Percentiles rank a stretch among this genome's conserved stretches.
Conservation (phyloP, 805 yeast genomes). For the Yamadazyma laniorum region DNA sequence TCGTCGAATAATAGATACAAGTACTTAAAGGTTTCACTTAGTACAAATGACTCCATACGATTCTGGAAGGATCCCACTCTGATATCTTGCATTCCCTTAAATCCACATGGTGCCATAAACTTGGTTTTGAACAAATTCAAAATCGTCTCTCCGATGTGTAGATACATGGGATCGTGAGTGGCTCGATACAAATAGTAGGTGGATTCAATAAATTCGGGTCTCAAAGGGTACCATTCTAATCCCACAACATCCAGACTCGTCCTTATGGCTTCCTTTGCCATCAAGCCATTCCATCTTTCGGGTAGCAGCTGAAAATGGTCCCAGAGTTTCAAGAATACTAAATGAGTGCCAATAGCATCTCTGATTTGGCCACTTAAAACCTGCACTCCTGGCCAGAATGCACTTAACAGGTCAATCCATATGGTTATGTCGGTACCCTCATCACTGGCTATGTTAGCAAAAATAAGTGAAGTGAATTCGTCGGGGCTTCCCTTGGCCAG, state of each 20-base stretch:
- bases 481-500: conserved; percentile 34
- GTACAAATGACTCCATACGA: conserved; percentile 88
- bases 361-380: conserved; percentile 72
- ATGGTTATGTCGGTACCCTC: conserved; percentile 49
- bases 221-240: conserved; percentile 86
- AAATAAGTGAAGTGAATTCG: conserved; percentile 32
- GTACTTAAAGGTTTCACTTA: conserved; percentile 86
- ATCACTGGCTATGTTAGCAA: conserved; percentile 56
- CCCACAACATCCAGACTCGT: conserved; percentile 31
- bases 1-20: conserved; percentile 76
- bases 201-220: conserved; percentile 91
- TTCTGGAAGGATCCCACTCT: conserved; percentile 62
- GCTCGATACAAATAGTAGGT: conserved; percentile 82
- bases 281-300: conserved; percentile 68
- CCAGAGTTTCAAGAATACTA: conserved; percentile 74
- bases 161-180: conserved; percentile 79
- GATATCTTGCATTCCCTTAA: conserved; percentile 71
- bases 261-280: conserved; percentile 10
- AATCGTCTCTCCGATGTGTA: conserved; percentile 69
- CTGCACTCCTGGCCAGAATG: conserved; percentile 85
- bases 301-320: conserved; percentile 77
- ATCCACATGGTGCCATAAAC: conserved; percentile 71
- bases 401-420: conserved; percentile 87
- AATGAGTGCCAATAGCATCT: conserved; percentile 62
- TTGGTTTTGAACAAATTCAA: conserved; percentile 52